A percentile compares a stretch with the other conserved stretches of the same genome.
phyloP scores from a whole-genome alignment of 441 rosid species.

The Mallotus japonicus region DNA sequence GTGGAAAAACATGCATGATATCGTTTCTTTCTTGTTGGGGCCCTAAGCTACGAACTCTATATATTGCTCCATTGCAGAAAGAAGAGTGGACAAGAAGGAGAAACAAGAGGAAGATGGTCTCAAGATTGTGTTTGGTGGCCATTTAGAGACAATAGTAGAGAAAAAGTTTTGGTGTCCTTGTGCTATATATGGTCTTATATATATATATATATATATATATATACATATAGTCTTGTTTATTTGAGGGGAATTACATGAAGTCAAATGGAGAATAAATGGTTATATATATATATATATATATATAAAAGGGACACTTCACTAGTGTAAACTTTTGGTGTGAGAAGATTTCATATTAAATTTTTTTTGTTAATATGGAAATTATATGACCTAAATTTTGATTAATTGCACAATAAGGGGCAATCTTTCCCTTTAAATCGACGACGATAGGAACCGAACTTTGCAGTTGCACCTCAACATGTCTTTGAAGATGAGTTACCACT shows the following conservation, averaged over 20 bases:
- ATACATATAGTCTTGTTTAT: not conserved
- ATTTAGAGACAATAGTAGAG: conserved; percentile 19
- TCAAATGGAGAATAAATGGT: not conserved
- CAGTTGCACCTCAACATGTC: too few species aligned
- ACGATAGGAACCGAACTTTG: too few species aligned
- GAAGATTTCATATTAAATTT: too few species aligned
- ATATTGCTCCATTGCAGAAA: conserved; percentile 20
- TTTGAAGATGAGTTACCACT: too few species aligned
- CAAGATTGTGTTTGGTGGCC: conserved; percentile 28
- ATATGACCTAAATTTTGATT: too few species aligned
- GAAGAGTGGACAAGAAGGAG: conserved; percentile 23
- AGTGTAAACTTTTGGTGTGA: too few species aligned
- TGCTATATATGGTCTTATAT: not conserved
- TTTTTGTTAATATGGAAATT: too few species aligned
- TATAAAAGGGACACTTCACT: too few species aligned
- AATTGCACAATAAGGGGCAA: too few species aligned
- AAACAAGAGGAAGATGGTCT: conserved; percentile 29
- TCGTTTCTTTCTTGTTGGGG: not conserved
- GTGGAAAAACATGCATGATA: conserved; percentile 1
- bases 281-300: too few species aligned
- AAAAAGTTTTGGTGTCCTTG: not conserved
- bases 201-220: not conserved
- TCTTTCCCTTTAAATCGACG: too few species aligned
- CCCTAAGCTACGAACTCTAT: conserved; percentile 13
- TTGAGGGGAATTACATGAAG: not conserved